Evolutionary conservation across 1,284 basidiomycete species (phyloP).

Genomic region (Kalmanozyma brasiliensis): DNA sequence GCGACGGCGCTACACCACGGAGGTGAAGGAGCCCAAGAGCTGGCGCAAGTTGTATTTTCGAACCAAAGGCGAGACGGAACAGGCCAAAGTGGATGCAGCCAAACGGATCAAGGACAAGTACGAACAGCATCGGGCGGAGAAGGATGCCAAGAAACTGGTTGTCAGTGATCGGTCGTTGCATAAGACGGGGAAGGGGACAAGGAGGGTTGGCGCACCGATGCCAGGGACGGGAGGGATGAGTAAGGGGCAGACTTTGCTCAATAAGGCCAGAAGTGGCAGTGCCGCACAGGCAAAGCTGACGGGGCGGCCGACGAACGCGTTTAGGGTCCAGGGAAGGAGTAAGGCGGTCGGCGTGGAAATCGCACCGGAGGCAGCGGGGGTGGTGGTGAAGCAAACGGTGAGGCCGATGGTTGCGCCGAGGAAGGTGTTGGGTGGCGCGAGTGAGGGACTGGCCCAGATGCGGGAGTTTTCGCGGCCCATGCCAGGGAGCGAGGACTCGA

Average conservation of each 20-base stretch:
- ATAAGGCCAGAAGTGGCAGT: constrained; percentile 36
- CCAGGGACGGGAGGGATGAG: constrained; percentile 12
- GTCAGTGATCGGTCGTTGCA: constrained; percentile 45
- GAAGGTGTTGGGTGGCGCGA: constrained; percentile 19
- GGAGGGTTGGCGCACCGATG: constrained; percentile 10
- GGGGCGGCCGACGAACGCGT: neutral
- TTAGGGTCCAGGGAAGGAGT: constrained; percentile 28
- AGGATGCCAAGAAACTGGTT: constrained; percentile 55
- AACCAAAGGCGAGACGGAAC: constrained; percentile 52
- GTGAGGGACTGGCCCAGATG: constrained; percentile 25
- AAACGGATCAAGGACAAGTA: constrained; percentile 58
- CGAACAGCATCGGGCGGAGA: constrained; percentile 55
- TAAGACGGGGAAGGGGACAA: constrained; percentile 14
- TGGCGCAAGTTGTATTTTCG: constrained; percentile 54
- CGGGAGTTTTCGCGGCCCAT: constrained; percentile 18
- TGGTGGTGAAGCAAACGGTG: constrained; percentile 6
- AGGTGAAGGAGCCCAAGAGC: constrained; percentile 26
- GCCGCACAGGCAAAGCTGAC: constrained; percentile 40
- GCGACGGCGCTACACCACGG: constrained; percentile 36
- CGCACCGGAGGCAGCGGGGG: constrained; percentile 18
- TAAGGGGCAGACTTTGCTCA: constrained; percentile 50
- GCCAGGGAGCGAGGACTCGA: constrained; percentile 1
- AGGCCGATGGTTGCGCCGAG: constrained; percentile 46
- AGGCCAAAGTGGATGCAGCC: constrained; percentile 48
- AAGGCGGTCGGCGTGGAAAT: constrained; percentile 28